Evolutionary conservation across 139 green algal genomes (phyloP).

Genomic region (Chlamydomonas sp.): DNA sequence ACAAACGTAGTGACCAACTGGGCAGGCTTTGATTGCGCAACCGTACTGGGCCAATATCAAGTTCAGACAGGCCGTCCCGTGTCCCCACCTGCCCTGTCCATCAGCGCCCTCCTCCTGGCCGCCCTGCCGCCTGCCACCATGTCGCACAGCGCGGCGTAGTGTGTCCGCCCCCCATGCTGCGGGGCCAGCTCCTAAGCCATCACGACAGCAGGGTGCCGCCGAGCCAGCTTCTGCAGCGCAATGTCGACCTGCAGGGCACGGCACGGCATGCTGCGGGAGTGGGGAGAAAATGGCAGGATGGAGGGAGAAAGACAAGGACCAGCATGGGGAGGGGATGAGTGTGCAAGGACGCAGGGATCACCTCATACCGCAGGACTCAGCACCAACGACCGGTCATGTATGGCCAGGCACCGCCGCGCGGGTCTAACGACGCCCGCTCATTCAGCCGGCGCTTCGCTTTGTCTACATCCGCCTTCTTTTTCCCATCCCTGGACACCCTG

Average conservation of each 20-base stretch:
- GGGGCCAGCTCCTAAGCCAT: slow-evolving; percentile 53
- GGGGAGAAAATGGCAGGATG: background rate
- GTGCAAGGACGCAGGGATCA: background rate
- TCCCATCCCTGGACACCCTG: too few species aligned
- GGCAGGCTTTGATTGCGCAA: too few species aligned
- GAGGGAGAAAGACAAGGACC: background rate
- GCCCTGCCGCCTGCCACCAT: slow-evolving; percentile 11
- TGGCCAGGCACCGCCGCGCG: too few species aligned
- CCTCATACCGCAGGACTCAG: too few species aligned
- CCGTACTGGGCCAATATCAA: too few species aligned
- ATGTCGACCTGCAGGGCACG: slow-evolving; percentile 53
- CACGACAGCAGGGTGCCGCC: slow-evolving; percentile 65
- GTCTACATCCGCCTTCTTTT: too few species aligned
- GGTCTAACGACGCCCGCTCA: too few species aligned
- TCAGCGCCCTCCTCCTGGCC: background rate
- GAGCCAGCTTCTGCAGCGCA: slow-evolving; percentile 57
- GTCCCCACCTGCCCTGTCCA: background rate
- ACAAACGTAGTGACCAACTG: too few species aligned
- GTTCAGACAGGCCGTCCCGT: background rate
- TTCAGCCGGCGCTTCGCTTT: too few species aligned
- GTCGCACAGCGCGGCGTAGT: slow-evolving; percentile 26
- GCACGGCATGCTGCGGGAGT: too few species aligned
- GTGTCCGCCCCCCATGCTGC: background rate
- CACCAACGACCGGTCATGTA: too few species aligned
- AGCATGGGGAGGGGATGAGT: background rate